A percentile compares a stretch with the other conserved stretches of the same genome.
Evolutionary conservation across 1,139 yeast genomes (phyloP).

Genomic region (Barnettozyma hawaiiensis): DNA sequence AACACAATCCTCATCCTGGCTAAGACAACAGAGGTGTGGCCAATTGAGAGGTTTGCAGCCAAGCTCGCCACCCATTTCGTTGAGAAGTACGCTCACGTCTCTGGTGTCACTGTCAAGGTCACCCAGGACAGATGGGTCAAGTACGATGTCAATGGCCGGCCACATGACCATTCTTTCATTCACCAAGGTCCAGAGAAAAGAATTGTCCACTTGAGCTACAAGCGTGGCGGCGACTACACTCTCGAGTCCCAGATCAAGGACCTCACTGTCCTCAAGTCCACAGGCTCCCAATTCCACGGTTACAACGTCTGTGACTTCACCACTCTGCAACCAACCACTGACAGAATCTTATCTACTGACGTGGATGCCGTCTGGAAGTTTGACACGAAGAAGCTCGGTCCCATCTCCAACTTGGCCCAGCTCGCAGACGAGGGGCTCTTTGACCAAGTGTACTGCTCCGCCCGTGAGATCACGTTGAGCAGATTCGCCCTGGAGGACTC

Average conservation of each 20-base stretch:
- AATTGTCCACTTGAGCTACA: slow-evolving; percentile 50
- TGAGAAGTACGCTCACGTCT: slow-evolving; percentile 66
- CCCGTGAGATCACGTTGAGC: slow-evolving; percentile 66
- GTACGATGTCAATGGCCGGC: slow-evolving; percentile 63
- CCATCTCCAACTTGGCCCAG: slow-evolving; percentile 45
- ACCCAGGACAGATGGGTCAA: slow-evolving; percentile 76
- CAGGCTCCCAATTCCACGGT: slow-evolving; percentile 93
- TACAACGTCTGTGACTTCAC: slow-evolving; percentile 84
- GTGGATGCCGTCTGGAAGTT: slow-evolving; percentile 73
- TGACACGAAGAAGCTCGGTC: slow-evolving; percentile 44
- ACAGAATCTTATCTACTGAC: slow-evolving; percentile 84
- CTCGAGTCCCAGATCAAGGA: slow-evolving; percentile 73
- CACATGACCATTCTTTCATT: slow-evolving; percentile 77
- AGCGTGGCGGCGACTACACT: slow-evolving; percentile 41
- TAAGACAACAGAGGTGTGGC: slow-evolving; percentile 76
- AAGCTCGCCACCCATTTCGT: slow-evolving; percentile 78
- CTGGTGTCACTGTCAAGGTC: slow-evolving; percentile 61
- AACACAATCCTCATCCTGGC: slow-evolving; percentile 83
- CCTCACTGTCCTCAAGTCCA: slow-evolving; percentile 81
- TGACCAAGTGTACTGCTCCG: slow-evolving; percentile 54
- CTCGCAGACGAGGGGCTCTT: slow-evolving; percentile 58
- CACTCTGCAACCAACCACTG: slow-evolving; percentile 73
- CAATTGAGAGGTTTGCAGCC: slow-evolving; percentile 85
- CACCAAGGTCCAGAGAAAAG: slow-evolving; percentile 83
- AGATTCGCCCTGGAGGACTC: slow-evolving; percentile 82